These are phyloP conservation scores for Cyberlindnera euphorbiiphila DNA, from an alignment of 805 yeast genomes.

Conservation along the genomic window DNA sequence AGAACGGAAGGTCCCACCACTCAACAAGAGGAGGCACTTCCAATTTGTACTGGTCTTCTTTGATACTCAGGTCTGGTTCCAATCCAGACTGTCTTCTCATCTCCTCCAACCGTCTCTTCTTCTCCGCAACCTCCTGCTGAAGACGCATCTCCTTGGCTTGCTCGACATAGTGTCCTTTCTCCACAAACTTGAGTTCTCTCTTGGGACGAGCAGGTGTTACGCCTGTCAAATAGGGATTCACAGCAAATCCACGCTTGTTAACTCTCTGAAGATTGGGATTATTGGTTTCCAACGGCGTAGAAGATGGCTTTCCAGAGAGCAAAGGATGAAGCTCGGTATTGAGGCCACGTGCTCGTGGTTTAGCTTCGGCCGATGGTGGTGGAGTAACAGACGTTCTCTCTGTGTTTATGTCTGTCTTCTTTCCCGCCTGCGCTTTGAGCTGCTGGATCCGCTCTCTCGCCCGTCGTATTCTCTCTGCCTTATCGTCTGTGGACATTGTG, in stretches of 20 bases:
- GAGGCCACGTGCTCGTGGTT: slow-evolving; percentile 18
- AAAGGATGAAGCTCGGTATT: slow-evolving; percentile 31
- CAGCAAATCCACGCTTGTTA: slow-evolving; percentile 23
- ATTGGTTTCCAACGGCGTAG: slow-evolving; percentile 5
- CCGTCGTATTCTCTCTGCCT: slow-evolving; percentile 7
- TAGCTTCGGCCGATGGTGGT: too few species aligned
- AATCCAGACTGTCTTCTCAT: slow-evolving; percentile 37
- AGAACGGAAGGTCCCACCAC: slow-evolving; percentile 83
- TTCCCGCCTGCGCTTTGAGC: slow-evolving; percentile 7
- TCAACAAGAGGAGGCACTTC: slow-evolving; percentile 61
- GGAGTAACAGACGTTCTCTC: too few species aligned
- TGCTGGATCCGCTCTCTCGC: slow-evolving; percentile 11
- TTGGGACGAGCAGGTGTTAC: slow-evolving; percentile 22
- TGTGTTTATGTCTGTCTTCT: neutral
- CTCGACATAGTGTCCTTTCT: slow-evolving; percentile 59
- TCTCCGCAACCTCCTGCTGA: slow-evolving; percentile 34
- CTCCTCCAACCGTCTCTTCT: slow-evolving; percentile 32
- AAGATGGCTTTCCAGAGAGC: slow-evolving; percentile 20
- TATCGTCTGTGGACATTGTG: neutral
- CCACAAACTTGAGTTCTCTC: slow-evolving; percentile 48
- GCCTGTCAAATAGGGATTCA: slow-evolving; percentile 34
- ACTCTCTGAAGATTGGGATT: slow-evolving; percentile 26
- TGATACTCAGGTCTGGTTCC: slow-evolving; percentile 46
- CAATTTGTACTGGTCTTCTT: slow-evolving; percentile 52
- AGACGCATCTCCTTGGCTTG: slow-evolving; percentile 40